These are phyloP conservation scores for Davidsoniella virescens DNA, from an alignment of 2,329 filamentous ascomycete species.

Conservation along the genomic window DNA sequence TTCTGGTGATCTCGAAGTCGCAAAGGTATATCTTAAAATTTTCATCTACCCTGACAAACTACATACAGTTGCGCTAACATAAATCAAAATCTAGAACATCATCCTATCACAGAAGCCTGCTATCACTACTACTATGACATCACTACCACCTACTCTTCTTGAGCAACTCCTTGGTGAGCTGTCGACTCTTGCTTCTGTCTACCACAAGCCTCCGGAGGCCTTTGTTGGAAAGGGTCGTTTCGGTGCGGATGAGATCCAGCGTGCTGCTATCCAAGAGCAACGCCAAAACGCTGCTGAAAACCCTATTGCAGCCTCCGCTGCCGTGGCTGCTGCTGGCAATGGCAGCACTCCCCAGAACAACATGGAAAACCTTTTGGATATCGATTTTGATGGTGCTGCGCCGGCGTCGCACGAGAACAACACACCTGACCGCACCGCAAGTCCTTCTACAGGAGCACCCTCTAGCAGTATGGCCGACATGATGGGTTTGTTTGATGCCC, in stretches of 20 bases:
- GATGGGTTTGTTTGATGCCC: conserved; percentile 55
- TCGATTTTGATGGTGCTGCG: conserved; percentile 85
- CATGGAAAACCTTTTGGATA: conserved; percentile 86
- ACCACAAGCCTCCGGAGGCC: conserved; percentile 96
- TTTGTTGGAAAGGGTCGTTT: conserved; percentile 92
- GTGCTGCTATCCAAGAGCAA: conserved; percentile 92
- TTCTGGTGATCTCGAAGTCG: conserved; percentile 77
- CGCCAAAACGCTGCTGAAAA: conserved; percentile 84
- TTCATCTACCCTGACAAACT: neutral
- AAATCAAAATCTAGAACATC: conserved; percentile 38
- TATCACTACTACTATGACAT: conserved; percentile 87
- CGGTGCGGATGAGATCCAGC: conserved; percentile 85
- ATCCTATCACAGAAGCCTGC: conserved; percentile 87
- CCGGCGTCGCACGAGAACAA: conserved; percentile 68
- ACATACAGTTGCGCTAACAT: neutral
- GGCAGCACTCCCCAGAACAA: conserved; percentile 50
- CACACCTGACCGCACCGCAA: conserved; percentile 53
- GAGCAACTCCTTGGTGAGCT: conserved; percentile 84
- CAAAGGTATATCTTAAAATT: conserved; percentile 44
- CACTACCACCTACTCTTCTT: conserved; percentile 64
- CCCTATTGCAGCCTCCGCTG: conserved; percentile 69
- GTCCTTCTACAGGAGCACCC: conserved; percentile 32
- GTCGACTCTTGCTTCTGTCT: conserved; percentile 89
- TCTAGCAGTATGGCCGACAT: conserved; percentile 43
- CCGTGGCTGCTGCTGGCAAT: conserved; percentile 47